Evolutionary conservation across 2,329 filamentous ascomycete species (phyloP).

Genomic region (Monosporascus cannonballus): DNA sequence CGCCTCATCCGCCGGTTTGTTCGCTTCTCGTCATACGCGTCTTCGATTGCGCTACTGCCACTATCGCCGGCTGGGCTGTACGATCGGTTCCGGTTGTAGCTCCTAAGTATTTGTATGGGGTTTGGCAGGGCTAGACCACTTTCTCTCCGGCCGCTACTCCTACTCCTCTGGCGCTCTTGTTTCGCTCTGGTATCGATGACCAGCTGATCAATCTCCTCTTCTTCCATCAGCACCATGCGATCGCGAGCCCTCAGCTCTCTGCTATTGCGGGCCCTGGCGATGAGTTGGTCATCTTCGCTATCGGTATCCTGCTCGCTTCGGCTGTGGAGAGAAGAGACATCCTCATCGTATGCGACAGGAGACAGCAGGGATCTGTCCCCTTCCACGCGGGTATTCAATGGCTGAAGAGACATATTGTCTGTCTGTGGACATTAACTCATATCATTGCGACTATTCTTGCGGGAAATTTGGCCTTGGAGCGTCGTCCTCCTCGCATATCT

Average conservation of each 20-base stretch:
- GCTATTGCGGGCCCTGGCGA: conserved; percentile 60
- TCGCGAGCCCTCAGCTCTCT: conserved; percentile 65
- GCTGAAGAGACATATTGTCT: conserved; percentile 22
- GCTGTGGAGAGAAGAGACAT: conserved; percentile 60
- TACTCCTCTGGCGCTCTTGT: conserved; percentile 38
- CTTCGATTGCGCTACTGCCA: conserved; percentile 40
- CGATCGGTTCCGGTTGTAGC: conserved; percentile 28
- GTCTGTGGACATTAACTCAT: not conserved
- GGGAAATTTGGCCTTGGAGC: not conserved
- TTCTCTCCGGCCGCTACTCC: conserved; percentile 33
- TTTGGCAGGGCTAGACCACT: conserved; percentile 46
- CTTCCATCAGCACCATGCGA: conserved; percentile 64
- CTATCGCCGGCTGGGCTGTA: conserved; percentile 34
- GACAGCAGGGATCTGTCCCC: conserved; percentile 49
- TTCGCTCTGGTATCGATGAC: conserved; percentile 45
- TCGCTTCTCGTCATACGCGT: conserved; percentile 45
- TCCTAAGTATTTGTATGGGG: conserved; percentile 37
- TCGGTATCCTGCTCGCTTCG: conserved; percentile 69
- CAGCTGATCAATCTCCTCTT: conserved; percentile 63
- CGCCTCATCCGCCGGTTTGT: conserved; percentile 43
- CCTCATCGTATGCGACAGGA: conserved; percentile 60
- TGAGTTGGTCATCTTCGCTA: conserved; percentile 67
- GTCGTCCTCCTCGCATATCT: no score
- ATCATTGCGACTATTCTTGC: not conserved
- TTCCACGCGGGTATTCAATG: conserved; percentile 22